Evolutionary conservation across 2,329 filamentous ascomycete genomes (phyloP).

Genomic region (Diaporthe ampelina): DNA sequence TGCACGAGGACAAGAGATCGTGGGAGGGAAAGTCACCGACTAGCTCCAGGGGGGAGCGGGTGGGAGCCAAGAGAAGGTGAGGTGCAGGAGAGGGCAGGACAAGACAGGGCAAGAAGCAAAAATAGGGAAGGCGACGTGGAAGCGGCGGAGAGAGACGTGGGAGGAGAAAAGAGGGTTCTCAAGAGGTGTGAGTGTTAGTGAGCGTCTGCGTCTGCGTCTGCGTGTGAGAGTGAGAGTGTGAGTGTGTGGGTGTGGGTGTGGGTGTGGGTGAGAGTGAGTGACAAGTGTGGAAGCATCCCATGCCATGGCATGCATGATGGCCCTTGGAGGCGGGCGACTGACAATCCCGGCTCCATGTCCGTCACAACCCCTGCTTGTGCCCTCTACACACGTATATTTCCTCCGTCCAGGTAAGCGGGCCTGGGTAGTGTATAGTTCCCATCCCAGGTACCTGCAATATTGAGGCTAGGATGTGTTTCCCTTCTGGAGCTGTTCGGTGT

Average conservation of each 20-base stretch:
- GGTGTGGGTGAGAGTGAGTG: not conserved
- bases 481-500: not conserved
- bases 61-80: conserved; percentile 29
- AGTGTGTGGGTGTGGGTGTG: not conserved
- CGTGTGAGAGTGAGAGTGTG: not conserved
- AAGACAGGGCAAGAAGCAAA: conserved; percentile 18
- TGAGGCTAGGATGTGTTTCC: conserved; percentile 8
- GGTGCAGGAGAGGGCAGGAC: conserved; percentile 32
- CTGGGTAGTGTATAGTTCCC: not conserved
- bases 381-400: not conserved
- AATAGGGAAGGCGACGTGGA: conserved; percentile 12
- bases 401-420: not conserved
- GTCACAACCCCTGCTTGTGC: conserved; percentile 6
- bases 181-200: conserved; percentile 1
- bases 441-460: not conserved
- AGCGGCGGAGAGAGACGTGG: conserved; percentile 24
- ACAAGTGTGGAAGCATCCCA: conserved; percentile 27
- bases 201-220: not conserved
- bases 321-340: conserved; percentile 19
- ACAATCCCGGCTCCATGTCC: conserved; percentile 29
- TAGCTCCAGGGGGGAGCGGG: conserved; percentile 23
- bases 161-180: conserved; percentile 15
- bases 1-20: conserved; percentile 28
- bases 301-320: conserved; percentile 2
- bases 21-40: conserved; percentile 21